Percentiles rank a stretch among this genome's conserved stretches.
phyloP scores from a whole-genome alignment of 176 grass and related monocot species.

The Eragrostis nindensis region DNA sequence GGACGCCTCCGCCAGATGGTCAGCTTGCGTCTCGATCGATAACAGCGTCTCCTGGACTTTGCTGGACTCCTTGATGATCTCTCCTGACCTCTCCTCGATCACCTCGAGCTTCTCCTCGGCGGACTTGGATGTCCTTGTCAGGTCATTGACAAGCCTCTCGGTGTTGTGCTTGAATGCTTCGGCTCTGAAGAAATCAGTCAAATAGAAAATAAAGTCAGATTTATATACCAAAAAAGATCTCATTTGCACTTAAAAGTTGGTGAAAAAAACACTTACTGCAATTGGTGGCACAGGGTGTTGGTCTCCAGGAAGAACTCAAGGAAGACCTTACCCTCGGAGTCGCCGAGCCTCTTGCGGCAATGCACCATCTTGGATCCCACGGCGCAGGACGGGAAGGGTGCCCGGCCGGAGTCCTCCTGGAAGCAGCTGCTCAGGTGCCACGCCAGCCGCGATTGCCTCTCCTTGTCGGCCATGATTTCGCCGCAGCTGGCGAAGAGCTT shows the following conservation, averaged over 20 bases:
- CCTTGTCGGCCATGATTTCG: conserved; percentile 84
- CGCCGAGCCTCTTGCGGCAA: conserved; percentile 66
- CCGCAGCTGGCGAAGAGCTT: conserved; percentile 72
- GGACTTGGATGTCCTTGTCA: conserved; percentile 58
- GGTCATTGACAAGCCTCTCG: conserved; percentile 73
- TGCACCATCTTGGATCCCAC: conserved; percentile 50
- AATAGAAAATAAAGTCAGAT: background rate
- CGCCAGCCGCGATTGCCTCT: conserved; percentile 72
- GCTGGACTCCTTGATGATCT: conserved; percentile 58
- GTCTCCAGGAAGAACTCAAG: conserved; percentile 94
- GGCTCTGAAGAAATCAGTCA: conserved; percentile 50
- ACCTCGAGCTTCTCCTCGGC: conserved; percentile 76
- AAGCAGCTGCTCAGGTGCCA: conserved; percentile 94
- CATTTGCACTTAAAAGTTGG: too few species aligned
- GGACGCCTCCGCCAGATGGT: conserved; percentile 38
- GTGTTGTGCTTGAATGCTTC: conserved; percentile 89
- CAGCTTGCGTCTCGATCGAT: conserved; percentile 52
- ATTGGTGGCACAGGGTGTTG: conserved; percentile 87
- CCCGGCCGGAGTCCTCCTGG: conserved; percentile 78
- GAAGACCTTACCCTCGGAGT: conserved; percentile 70
- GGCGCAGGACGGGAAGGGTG: conserved; percentile 54
- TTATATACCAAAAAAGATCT: too few species aligned
- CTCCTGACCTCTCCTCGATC: conserved; percentile 60
- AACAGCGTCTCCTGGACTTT: conserved; percentile 57
- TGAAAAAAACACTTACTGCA: conserved; percentile 85